Evolutionary conservation across 495 filamentous ascomycete species (phyloP), one percentile per base, ranked within the genome.

Genomic region (Xylaria sp.): DNA sequence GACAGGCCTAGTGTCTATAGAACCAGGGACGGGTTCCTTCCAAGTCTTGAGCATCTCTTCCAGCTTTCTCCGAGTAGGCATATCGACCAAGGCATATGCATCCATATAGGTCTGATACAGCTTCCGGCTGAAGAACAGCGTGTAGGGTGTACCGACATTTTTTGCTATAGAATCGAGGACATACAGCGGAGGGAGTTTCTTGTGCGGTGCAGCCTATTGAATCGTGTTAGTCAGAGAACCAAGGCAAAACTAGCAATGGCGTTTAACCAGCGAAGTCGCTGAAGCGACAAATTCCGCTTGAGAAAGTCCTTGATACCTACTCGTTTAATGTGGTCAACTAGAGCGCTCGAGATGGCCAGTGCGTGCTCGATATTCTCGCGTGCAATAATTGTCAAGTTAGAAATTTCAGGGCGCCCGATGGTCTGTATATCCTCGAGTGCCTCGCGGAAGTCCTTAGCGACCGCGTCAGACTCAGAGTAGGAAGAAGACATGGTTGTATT

Each of bases 41-140:
- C 96, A 99, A 0, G 96, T 99, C 82, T 93, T 95, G 62, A 98
- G 87, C 92, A 99, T 95, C 81, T 97, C 94, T 71, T 98, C 95
- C 84, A 99, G 90, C 81, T 96, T 95, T 67, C 90, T 87, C 74
- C 96, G 87, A n/a, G 93, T 93, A 50, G 85, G 83, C 62, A 84
- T 84, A 75, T 97, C 94, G 70, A 98, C 94, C 74, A 96, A 85
- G 6, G 90, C 90, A 79, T 98, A 99, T 65, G 97, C 93, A 73
- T 93, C 91, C 94, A 99, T 98, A 79, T 97, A 99, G 21, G 93
- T 97, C 73, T 89, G 87, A 79, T 93, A 98, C 69, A 99, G 88
- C 79, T 95, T 94, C 24, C 92, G 90, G 46, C 96, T 93, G 71
- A 99, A 90, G 79, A 96, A 98, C 8, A 97, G 86, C 1, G 94